Evolutionary conservation across 1,284 basidiomycete species (phyloP).

Genomic region (Cryptococcus neoformans): DNA sequence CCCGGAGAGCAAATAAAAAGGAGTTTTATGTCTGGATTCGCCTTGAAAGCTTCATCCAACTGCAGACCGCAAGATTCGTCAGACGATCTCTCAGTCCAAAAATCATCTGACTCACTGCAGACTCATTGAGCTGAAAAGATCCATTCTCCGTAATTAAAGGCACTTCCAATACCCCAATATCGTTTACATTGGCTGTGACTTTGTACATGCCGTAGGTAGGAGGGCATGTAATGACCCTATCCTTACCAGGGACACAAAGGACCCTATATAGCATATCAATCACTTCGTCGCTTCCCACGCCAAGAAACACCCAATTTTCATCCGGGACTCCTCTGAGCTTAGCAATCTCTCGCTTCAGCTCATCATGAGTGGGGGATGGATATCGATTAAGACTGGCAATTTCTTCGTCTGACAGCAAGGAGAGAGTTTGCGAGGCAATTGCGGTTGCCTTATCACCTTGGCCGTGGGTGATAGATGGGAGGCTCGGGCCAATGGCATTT

Average conservation of each 20-base stretch:
- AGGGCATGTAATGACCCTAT: conserved; percentile 81
- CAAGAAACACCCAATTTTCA: conserved; percentile 78
- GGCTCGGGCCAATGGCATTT: conserved; percentile 86
- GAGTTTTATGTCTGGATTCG: conserved; percentile 77
- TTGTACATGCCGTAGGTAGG: conserved; percentile 99
- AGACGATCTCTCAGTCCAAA: not conserved
- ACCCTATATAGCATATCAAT: conserved; percentile 93
- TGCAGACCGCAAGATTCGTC: conserved; percentile 36
- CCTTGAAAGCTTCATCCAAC: conserved; percentile 67
- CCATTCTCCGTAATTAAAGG: conserved; percentile 72
- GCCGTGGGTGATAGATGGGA: conserved; percentile 50
- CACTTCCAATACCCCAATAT: conserved; percentile 78
- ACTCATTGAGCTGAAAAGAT: conserved; percentile 72
- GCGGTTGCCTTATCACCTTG: not conserved
- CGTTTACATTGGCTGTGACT: conserved; percentile 94
- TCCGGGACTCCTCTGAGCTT: conserved; percentile 64
- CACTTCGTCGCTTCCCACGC: conserved; percentile 95
- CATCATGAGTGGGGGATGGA: conserved; percentile 54
- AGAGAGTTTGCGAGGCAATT: conserved; percentile 28
- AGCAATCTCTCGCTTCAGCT: conserved; percentile 75
- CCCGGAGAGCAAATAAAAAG: conserved; percentile 96
- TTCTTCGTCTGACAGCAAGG: conserved; percentile 37
- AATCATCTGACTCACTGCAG: conserved; percentile 57
- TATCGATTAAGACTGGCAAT: conserved; percentile 49
- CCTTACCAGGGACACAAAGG: conserved; percentile 73